phyloP scores from a whole-genome alignment of 306 rosid species.

The Gastrolobium bilobum region DNA sequence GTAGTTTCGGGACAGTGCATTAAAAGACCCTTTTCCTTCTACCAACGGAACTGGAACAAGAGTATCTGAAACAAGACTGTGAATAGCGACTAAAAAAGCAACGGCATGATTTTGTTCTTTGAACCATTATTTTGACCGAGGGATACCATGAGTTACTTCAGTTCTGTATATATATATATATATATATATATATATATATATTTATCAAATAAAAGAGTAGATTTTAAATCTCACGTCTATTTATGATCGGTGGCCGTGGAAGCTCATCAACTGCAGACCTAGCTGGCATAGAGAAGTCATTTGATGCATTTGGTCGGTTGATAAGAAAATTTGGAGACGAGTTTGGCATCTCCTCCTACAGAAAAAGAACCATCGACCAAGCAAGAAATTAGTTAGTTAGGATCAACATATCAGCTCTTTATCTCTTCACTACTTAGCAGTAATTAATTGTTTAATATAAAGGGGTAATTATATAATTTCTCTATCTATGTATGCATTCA shows the following conservation, averaged over 20 bases:
- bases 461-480: background rate
- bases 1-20: conserved; percentile 30
- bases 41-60: conserved; percentile 17
- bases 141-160: conserved; percentile 23
- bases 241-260: conserved; percentile 79
- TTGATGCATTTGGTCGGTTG: conserved; percentile 66
- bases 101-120: background rate
- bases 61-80: conserved; percentile 4
- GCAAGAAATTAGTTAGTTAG: conserved; percentile 8
- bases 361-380: background rate
- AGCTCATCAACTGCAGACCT: conserved; percentile 70
- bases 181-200: too few species aligned
- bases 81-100: conserved; percentile 35
- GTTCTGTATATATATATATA: too few species aligned
- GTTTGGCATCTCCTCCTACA: conserved; percentile 84
- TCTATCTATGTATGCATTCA: too few species aligned
- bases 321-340: conserved; percentile 71
- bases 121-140: conserved; percentile 36
- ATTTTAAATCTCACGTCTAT: conserved; percentile 74
- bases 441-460: background rate
- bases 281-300: conserved; percentile 67
- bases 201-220: conserved; percentile 4
- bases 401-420: background rate
- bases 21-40: conserved; percentile 39
- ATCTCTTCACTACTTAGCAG: too few species aligned